phyloP scores from a whole-genome alignment of 768 basidiomycete species.

The Phlegmacium glaucopus region DNA sequence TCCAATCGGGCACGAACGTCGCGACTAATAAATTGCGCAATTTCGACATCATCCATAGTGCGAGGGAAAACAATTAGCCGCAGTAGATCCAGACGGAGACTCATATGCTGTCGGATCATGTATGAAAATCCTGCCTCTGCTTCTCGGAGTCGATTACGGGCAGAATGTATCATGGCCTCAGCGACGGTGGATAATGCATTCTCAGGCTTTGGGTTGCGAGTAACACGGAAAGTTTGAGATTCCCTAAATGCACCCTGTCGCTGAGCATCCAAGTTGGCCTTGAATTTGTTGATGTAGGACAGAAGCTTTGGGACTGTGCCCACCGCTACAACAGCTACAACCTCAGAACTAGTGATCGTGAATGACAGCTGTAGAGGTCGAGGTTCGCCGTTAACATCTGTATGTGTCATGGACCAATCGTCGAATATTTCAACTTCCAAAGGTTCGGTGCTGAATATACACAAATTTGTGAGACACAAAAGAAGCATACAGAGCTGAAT shows the following conservation, averaged over 20 bases:
- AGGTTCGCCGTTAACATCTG: slow-evolving; percentile 36
- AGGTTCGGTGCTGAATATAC: slow-evolving; percentile 63
- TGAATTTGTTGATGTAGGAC: slow-evolving; percentile 71
- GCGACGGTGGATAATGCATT: slow-evolving; percentile 86
- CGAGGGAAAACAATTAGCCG: slow-evolving; percentile 77
- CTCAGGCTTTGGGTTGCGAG: slow-evolving; percentile 67
- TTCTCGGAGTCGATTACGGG: slow-evolving; percentile 69
- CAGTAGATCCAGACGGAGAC: slow-evolving; percentile 59
- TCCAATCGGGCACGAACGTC: slow-evolving; percentile 70
- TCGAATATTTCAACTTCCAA: slow-evolving; percentile 71
- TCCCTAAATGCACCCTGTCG: slow-evolving; percentile 74
- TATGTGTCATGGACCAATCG: slow-evolving; percentile 66
- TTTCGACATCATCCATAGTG: slow-evolving; percentile 72
- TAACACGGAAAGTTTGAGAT: slow-evolving; percentile 73
- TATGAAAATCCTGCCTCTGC: slow-evolving; percentile 56
- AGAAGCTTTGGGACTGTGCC: slow-evolving; percentile 77
- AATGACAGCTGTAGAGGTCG: slow-evolving; percentile 69
- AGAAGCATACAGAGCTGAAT: slow-evolving; percentile 5
- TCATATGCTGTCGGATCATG: slow-evolving; percentile 70
- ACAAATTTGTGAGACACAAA: not conserved
- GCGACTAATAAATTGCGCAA: slow-evolving; percentile 70
- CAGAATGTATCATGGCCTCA: slow-evolving; percentile 76
- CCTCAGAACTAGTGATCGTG: slow-evolving; percentile 64
- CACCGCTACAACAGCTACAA: slow-evolving; percentile 65
- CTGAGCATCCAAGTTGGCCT: slow-evolving; percentile 68